These are phyloP conservation scores for Leishmania braziliensis DNA, from an alignment of 208 protist genomes.

Conservation along the genomic window DNA sequence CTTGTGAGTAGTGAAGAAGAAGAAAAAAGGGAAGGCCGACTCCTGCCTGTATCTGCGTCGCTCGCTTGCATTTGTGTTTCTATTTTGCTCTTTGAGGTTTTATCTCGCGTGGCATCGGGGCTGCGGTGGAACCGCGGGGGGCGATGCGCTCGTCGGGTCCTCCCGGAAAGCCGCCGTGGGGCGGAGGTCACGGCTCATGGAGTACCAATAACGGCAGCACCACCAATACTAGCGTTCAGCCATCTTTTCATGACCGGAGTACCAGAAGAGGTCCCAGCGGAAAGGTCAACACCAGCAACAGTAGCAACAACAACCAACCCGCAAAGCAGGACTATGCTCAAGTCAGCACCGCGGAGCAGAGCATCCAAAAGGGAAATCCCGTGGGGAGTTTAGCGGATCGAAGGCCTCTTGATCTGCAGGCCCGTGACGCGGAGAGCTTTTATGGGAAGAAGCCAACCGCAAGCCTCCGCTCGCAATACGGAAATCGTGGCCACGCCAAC, in stretches of 20 bases:
- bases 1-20: not conserved
- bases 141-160: slow-evolving; percentile 11
- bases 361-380: not conserved
- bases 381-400: slow-evolving; percentile 1
- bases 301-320: slow-evolving; percentile 2
- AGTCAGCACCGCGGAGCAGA: not conserved
- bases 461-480: slow-evolving; percentile 18
- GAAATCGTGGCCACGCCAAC: slow-evolving; percentile 28
- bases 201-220: not conserved
- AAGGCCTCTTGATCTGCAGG: slow-evolving; percentile 31
- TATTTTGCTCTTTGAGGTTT: not conserved
- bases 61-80: not conserved
- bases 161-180: not conserved
- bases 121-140: not conserved
- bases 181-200: slow-evolving; percentile 7
- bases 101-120: not conserved
- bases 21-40: not conserved
- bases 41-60: not conserved
- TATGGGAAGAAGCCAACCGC: slow-evolving; percentile 12
- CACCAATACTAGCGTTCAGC: slow-evolving; percentile 1
- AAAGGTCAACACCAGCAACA: slow-evolving; percentile 6
- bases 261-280: slow-evolving; percentile 10
- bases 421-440: slow-evolving; percentile 30
- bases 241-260: slow-evolving; percentile 5
- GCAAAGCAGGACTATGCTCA: not conserved